A percentile compares a stretch with the other conserved stretches of the same genome.
These are phyloP conservation scores for Tetracentron sinense DNA, from an alignment of 164 flowering plant genomes.

Conservation along the genomic window DNA sequence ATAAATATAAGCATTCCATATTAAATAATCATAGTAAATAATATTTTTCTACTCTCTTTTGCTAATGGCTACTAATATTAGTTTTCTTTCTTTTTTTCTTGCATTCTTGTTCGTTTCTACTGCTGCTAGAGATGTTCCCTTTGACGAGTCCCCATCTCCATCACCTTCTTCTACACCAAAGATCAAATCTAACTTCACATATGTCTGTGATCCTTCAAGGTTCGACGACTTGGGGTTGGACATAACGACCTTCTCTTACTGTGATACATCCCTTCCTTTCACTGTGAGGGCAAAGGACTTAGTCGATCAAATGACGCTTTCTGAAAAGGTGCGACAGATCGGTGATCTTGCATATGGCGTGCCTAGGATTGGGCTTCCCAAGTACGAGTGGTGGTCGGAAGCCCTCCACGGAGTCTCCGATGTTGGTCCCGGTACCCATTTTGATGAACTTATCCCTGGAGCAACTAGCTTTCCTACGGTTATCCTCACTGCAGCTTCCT, in stretches of 20 bases:
- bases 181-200: not conserved
- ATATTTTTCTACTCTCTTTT: too few species aligned
- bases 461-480: slow-evolving; percentile 36
- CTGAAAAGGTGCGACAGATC: slow-evolving; percentile 15
- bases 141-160: too few species aligned
- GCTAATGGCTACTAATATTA: too few species aligned
- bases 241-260: slow-evolving; percentile 1
- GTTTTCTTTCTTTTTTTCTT: too few species aligned
- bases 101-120: too few species aligned
- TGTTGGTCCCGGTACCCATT: slow-evolving; percentile 11
- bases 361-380: slow-evolving; percentile 14
- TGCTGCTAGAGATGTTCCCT: too few species aligned
- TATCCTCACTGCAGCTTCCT: slow-evolving; percentile 29
- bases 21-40: too few species aligned
- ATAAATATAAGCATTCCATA: too few species aligned
- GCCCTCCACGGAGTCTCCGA: slow-evolving; percentile 37
- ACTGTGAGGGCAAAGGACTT: slow-evolving; percentile 18
- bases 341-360: slow-evolving; percentile 16
- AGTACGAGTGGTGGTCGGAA: slow-evolving; percentile 36
- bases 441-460: slow-evolving; percentile 17
- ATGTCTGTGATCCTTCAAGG: slow-evolving; percentile 3
- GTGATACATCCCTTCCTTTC: slow-evolving; percentile 4
- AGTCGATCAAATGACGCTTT: slow-evolving; percentile 13
- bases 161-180: not conserved
- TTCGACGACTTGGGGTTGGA: not conserved